Evolutionary conservation across 1,139 yeast species (phyloP), one percentile per base, ranked within the genome.

Genomic region (Yamadazyma friedrichii): DNA sequence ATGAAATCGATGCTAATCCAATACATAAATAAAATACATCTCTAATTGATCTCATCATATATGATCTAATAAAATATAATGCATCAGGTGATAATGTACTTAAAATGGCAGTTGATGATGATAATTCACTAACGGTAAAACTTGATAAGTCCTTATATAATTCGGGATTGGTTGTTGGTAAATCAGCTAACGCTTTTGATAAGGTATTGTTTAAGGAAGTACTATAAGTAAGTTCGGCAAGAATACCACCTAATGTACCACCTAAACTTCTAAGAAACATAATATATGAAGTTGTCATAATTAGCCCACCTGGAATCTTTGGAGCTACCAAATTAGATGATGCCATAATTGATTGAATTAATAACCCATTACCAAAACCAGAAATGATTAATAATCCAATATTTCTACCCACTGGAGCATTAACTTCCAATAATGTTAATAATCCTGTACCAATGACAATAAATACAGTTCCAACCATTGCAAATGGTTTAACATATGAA

Each of bases 361-460:
- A 51, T 6, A 59, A 39, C 9, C 74, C 74, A 16, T 53, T 44
- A 1, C 62, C 58, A 20, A 56, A 52, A 32, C 75, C 75, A 15
- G 49, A 36, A 12, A 65, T 40, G 33, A 70, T 67, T 39, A 65
- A 56, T 15, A 55, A 52, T 1, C 76, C 76, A 39, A 70, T 67
- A 45, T 59, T 58, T n/a, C 50, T 33, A 3, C 62, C 36, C n/a
- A 42, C 42, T 1, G 59, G 29, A 1, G 72, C 58, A 41, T 67
- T 61, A 9, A 61, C 63, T 1, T 59, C 56, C 13, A 70, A 58
- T 30, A 70, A 56, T 2, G 58, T 42, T 10, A 66, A 43, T 20
- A 68, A 39, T 4, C 74, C 76, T 38, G 54, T 47, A n/a, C 74
- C 75, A 29, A 70, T 41, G 3, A 67, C 61, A 3, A 57, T 62